These are phyloP conservation scores for Paracamarosporium sp. DNA, from an alignment of 2,329 filamentous ascomycete species.

Conservation along the genomic window DNA sequence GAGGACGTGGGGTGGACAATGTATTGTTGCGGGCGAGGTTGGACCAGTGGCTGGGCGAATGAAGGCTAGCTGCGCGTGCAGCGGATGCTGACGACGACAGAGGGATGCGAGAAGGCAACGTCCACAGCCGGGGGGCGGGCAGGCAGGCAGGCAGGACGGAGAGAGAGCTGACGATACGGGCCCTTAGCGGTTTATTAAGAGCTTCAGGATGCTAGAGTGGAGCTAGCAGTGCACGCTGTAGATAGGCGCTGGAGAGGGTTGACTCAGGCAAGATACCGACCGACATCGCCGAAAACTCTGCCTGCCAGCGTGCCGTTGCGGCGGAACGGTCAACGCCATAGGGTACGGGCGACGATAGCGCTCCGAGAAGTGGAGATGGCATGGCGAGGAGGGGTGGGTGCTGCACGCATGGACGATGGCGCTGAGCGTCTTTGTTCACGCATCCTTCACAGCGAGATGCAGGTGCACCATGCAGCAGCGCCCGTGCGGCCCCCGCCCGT, in stretches of 20 bases:
- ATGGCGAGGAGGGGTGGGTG: slow-evolving; percentile 15
- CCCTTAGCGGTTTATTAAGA: slow-evolving; percentile 33
- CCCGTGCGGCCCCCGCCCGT: slow-evolving; percentile 20
- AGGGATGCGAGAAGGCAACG: slow-evolving; percentile 7
- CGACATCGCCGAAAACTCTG: slow-evolving; percentile 29
- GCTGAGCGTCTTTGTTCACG: slow-evolving; percentile 23
- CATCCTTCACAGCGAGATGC: background rate
- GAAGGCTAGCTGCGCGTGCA: slow-evolving; percentile 31
- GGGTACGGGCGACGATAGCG: slow-evolving; percentile 17
- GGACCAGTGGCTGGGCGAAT: slow-evolving; percentile 20
- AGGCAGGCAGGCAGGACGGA: slow-evolving; percentile 4
- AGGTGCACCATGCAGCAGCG: slow-evolving; percentile 4
- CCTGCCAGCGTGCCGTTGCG: slow-evolving; percentile 24
- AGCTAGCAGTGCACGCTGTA: slow-evolving; percentile 24
- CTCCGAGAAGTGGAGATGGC: slow-evolving; percentile 17
- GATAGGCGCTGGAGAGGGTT: slow-evolving; percentile 24
- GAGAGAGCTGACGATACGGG: slow-evolving; percentile 13
- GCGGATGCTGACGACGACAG: slow-evolving; percentile 28
- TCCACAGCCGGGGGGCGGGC: slow-evolving; percentile 2
- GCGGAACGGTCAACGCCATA: slow-evolving; percentile 13
- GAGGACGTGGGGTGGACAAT: slow-evolving; percentile 33
- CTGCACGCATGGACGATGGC: slow-evolving; percentile 15
- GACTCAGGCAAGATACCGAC: slow-evolving; percentile 32
- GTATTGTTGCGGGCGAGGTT: slow-evolving; percentile 15
- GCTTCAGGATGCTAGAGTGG: slow-evolving; percentile 28